These are phyloP conservation scores for Aspergillus panamensis DNA, from an alignment of 495 filamentous ascomycete genomes.

Conservation along the genomic window DNA sequence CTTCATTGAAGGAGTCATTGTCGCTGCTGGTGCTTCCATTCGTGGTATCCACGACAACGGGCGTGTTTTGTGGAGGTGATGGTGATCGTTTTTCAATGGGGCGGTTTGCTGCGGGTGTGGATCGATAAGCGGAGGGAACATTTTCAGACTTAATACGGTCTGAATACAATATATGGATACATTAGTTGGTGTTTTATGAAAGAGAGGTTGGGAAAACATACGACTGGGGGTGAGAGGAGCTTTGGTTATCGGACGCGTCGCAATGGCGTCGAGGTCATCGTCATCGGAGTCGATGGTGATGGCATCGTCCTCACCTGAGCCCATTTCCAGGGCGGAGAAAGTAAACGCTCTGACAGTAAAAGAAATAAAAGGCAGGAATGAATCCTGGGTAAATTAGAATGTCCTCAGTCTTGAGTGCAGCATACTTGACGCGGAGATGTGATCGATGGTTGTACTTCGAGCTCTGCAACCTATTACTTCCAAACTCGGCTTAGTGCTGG, in stretches of 20 bases:
- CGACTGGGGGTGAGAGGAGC: constrained; percentile 14
- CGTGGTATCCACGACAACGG: constrained; percentile 18
- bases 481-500: too few relatives aligned
- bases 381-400: too few relatives aligned
- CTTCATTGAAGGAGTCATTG: constrained; percentile 44
- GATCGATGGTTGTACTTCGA: too few relatives aligned
- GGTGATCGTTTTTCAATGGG: constrained; percentile 8
- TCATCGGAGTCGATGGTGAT: constrained; percentile 37
- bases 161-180: neutral
- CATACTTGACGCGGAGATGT: too few relatives aligned
- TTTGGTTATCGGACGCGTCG: constrained; percentile 23
- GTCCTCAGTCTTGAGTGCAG: too few relatives aligned
- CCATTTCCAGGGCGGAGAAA: constrained; percentile 14
- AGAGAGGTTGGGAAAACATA: constrained; percentile 2
- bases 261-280: constrained; percentile 35
- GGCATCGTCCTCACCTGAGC: constrained; percentile 25
- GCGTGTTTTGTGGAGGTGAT: constrained; percentile 19
- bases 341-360: neutral
- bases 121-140: neutral
- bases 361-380: neutral
- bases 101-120: neutral
- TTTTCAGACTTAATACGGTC: neutral
- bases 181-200: neutral
- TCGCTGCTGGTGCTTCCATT: constrained; percentile 27
- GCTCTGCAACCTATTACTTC: too few relatives aligned